These are phyloP conservation scores for Juglanconis sp. DNA, from an alignment of 2,329 filamentous ascomycete genomes.

Conservation along the genomic window DNA sequence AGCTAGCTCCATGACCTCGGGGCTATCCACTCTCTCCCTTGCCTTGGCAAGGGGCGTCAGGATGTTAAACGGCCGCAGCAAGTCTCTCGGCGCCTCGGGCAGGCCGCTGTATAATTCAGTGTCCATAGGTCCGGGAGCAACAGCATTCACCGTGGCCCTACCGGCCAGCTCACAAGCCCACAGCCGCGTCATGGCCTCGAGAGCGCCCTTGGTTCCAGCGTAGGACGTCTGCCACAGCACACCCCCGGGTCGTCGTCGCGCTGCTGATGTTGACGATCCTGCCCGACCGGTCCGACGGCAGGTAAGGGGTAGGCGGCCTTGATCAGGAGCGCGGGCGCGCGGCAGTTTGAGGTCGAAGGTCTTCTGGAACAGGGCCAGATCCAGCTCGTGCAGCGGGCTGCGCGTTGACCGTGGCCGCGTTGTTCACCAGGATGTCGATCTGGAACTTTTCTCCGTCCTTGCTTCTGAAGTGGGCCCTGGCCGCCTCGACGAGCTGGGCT, in stretches of 20 bases:
- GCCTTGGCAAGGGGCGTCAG: background rate
- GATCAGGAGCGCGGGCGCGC: conserved; percentile 23
- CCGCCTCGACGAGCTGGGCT: conserved; percentile 14
- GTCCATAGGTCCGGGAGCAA: conserved; percentile 24
- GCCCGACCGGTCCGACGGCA: conserved; percentile 23
- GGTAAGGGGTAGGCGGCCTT: conserved; percentile 22
- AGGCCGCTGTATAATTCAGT: conserved; percentile 17
- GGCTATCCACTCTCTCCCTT: background rate
- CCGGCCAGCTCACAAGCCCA: conserved; percentile 26
- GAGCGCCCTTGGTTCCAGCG: conserved; percentile 26
- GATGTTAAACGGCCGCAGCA: background rate
- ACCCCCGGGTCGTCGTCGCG: conserved; percentile 24
- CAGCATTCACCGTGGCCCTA: conserved; percentile 25
- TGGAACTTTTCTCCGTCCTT: conserved; percentile 22
- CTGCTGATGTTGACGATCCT: conserved; percentile 28
- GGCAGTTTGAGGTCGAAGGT: conserved; percentile 62
- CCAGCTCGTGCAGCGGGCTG: conserved; percentile 49
- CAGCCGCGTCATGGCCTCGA: conserved; percentile 24
- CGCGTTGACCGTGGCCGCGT: conserved; percentile 57
- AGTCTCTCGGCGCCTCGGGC: background rate
- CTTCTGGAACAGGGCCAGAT: conserved; percentile 53
- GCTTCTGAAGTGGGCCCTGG: conserved; percentile 12
- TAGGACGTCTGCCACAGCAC: conserved; percentile 25
- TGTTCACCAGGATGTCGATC: conserved; percentile 68
- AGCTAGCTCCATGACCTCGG: background rate